Evolutionary conservation across 805 yeast species (phyloP).

Genomic region (Blastobotrys robertii): DNA sequence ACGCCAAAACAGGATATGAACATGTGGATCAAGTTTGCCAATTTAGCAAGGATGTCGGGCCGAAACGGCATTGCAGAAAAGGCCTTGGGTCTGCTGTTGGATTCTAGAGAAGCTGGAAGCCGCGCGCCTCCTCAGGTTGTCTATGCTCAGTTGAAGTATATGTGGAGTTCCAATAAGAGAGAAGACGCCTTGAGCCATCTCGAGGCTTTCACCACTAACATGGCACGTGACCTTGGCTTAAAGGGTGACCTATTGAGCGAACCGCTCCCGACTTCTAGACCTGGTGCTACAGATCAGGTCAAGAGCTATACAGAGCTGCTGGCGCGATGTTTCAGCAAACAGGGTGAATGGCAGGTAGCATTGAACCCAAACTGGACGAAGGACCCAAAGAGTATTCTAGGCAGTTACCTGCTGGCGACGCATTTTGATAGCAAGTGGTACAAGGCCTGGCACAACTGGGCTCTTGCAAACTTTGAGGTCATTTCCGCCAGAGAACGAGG

Average conservation of each 20-base stretch:
- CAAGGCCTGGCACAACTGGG: constrained; percentile 99
- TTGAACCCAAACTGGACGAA: constrained; percentile 67
- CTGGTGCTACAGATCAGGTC: constrained; percentile 64
- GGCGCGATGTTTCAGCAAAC: constrained; percentile 92
- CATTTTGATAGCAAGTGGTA: constrained; percentile 92
- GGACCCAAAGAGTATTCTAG: constrained; percentile 71
- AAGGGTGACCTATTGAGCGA: constrained; percentile 69
- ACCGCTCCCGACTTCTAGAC: constrained; percentile 63
- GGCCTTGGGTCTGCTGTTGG: constrained; percentile 69
- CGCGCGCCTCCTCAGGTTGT: constrained; percentile 95
- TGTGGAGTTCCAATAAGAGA: constrained; percentile 93
- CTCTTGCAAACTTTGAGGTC: constrained; percentile 93
- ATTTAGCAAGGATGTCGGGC: constrained; percentile 88
- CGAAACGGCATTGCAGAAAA: constrained; percentile 88
- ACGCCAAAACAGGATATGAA: constrained; percentile 95
- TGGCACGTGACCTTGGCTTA: constrained; percentile 81
- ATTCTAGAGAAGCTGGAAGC: constrained; percentile 51
- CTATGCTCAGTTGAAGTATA: constrained; percentile 89
- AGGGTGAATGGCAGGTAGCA: constrained; percentile 96
- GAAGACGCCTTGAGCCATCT: constrained; percentile 78
- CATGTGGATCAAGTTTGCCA: constrained; percentile 97
- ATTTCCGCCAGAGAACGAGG: constrained; percentile 36
- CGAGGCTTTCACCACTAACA: constrained; percentile 81
- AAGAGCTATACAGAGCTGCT: constrained; percentile 74
- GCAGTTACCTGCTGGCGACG: constrained; percentile 87